Base-by-base conservation (phyloP, 768 basidiomycete genomes). In the Mycena kentingensis region DNA sequence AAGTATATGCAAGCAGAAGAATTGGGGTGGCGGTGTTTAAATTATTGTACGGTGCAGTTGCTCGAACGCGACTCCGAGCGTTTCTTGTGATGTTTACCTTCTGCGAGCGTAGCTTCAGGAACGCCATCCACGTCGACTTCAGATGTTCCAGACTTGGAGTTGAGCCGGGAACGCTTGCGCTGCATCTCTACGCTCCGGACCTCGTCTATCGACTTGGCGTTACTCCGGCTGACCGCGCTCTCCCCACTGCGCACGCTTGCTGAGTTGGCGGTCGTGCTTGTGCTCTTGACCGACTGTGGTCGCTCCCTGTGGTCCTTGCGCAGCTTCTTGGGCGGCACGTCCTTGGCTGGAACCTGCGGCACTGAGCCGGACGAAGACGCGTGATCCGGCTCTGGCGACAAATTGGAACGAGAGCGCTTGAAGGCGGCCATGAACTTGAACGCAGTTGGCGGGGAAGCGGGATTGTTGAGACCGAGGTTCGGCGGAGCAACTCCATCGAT, bases 391-490 rank as follows among this genome's bases (percentile, higher is more conserved):
- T 80, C 74, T 3, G 78, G 71, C 1, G 77, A 73, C 18, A 85
- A 61, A 57, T 78, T 85, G n/a, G 81, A 81, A 46, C 79, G 74
- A 19, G 87, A 84, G 31, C 80, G 79, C 55, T 80, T 87, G 69
- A 88, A 86, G 13, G 77, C 81, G 21, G 77, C 74, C 52, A 84
- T 76, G 53, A 88, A 81, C 65, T 77, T 87, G 73, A 82, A 87
- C 7, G 79, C 84, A 5, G 79, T 79, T 4, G 85, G 78, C 13
- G 83, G 73, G 51, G 78, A 77, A 13, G 63, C 63, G 13, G 70
- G 58, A 8, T 52, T 37, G 6, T 31, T 63, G 66, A 2, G 61
- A 67, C 21, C 67, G 65, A 34, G 72, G 66, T 21, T n/a, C n/a
- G 69, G 65, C 7, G 72, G 63, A 13, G 67, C 64, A 50, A 25